Conservation (phyloP, 2,329 filamentous ascomycete species). For the Hypoxylon sp. region DNA sequence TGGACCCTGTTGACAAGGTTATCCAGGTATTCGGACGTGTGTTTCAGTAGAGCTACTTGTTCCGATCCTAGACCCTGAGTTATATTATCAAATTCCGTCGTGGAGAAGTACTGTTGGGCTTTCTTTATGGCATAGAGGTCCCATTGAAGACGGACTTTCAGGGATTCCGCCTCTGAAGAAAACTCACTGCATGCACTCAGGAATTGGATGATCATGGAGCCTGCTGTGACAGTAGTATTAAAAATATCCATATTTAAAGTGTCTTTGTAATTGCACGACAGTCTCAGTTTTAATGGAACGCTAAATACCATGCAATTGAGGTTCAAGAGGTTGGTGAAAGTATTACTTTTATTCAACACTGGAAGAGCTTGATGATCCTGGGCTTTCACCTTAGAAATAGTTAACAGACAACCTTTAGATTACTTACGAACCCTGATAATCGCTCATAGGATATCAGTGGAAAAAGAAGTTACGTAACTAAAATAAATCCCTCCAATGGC, state of each 20-base stretch:
- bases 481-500: too few relatives aligned
- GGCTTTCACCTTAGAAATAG: too few relatives aligned
- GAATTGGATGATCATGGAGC: conserved; percentile 1
- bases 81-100: neutral
- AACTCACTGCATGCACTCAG: neutral
- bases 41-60: neutral
- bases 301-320: too few relatives aligned
- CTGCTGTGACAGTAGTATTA: neutral
- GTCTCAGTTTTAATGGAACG: too few relatives aligned
- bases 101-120: neutral
- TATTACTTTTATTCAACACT: too few relatives aligned
- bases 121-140: neutral
- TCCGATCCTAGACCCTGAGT: neutral
- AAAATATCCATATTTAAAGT: conserved; percentile 2
- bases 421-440: too few relatives aligned
- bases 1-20: neutral
- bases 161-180: neutral
- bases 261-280: too few relatives aligned
- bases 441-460: too few relatives aligned
- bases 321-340: too few relatives aligned
- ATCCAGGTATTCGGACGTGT: neutral
- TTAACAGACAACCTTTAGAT: too few relatives aligned
- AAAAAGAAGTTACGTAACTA: too few relatives aligned
- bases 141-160: neutral
- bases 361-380: too few relatives aligned